These are phyloP conservation scores for Amanita fuliginea DNA, from an alignment of 768 basidiomycete genomes.

Conservation along the genomic window DNA sequence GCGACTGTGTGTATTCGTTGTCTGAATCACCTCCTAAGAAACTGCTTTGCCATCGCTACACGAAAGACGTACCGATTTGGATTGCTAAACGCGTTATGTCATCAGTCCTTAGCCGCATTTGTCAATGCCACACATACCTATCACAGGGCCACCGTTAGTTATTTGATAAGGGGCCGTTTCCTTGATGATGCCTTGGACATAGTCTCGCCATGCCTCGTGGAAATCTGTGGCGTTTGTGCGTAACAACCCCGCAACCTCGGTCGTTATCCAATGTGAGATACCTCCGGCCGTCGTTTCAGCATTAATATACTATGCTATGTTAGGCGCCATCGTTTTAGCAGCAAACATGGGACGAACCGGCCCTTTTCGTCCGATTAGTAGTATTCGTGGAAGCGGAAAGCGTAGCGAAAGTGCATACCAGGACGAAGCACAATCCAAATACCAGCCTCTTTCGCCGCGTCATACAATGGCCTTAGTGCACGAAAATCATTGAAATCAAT, in stretches of 20 bases:
- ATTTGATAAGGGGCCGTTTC: slow-evolving; percentile 58
- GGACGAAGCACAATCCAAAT: slow-evolving; percentile 75
- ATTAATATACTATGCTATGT: slow-evolving; percentile 49
- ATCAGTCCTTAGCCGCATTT: not conserved
- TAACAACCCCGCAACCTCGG: slow-evolving; percentile 49
- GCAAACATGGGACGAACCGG: slow-evolving; percentile 1
- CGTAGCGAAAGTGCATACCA: slow-evolving; percentile 27
- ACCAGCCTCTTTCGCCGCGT: slow-evolving; percentile 63
- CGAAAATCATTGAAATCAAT: slow-evolving; percentile 67
- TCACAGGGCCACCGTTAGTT: slow-evolving; percentile 61
- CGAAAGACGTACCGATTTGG: slow-evolving; percentile 15
- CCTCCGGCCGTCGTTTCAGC: slow-evolving; percentile 78
- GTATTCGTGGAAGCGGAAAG: not conserved
- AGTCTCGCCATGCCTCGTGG: slow-evolving; percentile 58
- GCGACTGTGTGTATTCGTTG: slow-evolving; percentile 60
- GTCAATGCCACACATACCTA: slow-evolving; percentile 32
- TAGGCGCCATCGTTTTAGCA: not conserved
- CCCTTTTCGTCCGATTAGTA: not conserved
- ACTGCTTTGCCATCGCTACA: not conserved
- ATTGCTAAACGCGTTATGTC: slow-evolving; percentile 12
- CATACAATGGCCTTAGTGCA: slow-evolving; percentile 57
- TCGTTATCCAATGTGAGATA: slow-evolving; percentile 58
- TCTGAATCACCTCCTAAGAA: slow-evolving; percentile 27
- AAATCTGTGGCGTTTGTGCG: slow-evolving; percentile 72
- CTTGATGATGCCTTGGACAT: slow-evolving; percentile 55